phyloP scores from a whole-genome alignment of 495 filamentous ascomycete species.

The Penicillium goetzii region DNA sequence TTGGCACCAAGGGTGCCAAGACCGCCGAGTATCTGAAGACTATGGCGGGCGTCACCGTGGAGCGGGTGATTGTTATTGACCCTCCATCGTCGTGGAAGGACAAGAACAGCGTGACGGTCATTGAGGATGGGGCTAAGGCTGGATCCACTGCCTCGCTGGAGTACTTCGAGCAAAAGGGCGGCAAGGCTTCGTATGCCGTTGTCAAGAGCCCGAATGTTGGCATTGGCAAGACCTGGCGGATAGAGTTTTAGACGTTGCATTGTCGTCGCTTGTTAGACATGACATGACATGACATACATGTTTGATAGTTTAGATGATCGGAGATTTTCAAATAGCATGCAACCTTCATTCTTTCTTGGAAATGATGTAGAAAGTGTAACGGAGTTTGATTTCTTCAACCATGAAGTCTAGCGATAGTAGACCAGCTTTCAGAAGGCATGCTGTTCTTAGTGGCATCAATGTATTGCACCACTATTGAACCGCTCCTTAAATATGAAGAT shows the following conservation, averaged over 20 bases:
- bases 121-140: conserved; percentile 67
- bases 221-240: conserved; percentile 82
- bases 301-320: conserved; percentile 20
- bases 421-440: not conserved
- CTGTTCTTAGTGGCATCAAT: not conserved
- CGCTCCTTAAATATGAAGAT: not conserved
- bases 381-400: not conserved
- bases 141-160: conserved; percentile 58
- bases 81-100: conserved; percentile 72
- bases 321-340: conserved; percentile 15
- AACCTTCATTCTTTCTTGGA: not conserved
- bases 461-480: no score
- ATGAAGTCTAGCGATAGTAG: no score
- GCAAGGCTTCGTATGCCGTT: conserved; percentile 76
- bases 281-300: conserved; percentile 24
- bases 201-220: conserved; percentile 76
- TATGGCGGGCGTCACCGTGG: conserved; percentile 76
- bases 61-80: conserved; percentile 80
- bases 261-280: conserved; percentile 3
- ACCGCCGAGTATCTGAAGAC: conserved; percentile 73
- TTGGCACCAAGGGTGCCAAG: conserved; percentile 58
- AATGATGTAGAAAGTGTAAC: not conserved
- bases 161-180: conserved; percentile 60
- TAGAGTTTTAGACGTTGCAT: conserved; percentile 58
- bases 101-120: conserved; percentile 68